Evolutionary conservation across 345 rosid genomes (phyloP), one percentile per base, ranked within the genome.

Genomic region (Murraya koenigii): DNA sequence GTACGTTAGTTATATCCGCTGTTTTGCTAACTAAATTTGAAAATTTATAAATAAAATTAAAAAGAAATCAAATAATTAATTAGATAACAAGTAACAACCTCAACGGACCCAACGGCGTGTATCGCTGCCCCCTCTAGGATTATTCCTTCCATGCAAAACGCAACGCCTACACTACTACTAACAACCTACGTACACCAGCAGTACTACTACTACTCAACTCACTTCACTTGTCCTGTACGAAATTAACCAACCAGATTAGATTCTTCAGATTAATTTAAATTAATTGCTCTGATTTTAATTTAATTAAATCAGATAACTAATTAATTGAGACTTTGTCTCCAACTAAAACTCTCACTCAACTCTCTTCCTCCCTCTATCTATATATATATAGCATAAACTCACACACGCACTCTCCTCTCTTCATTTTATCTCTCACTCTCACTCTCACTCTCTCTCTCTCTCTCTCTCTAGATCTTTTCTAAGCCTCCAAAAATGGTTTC

Each of bases 401-500:
- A 14, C 33, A 2, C 33, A 5, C 55, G 9, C 32, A 19, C 33
- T 25, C 33, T 70, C 41, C n/a, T 44, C 17, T 44, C 49, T 44
- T 44, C 17, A 11, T 44, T 44, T 10, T 3, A 13, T 20, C 9
- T 19, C 2, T 3, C 22, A 14, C 30, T 33, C 14, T n/a, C 30
- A 1, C 32, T 5, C 55, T n/a, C 52, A 19, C 22, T 23, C 32
- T 70, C 61, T n/a, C 30, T 33, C 14, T n/a, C 30, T 0, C 32
- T 5, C 55, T n/a, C 52, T 33, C 22, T 23, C 32, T 70, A 39
- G 30, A 44, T 44, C 49, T 44, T 44, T 17, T 44, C 10, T 44
- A 3, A 44, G 19, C 56, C 56, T 52, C 56, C 47, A 17, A 32
- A 63, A 23, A 76, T 76, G 79, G 71, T 76, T n/a, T 66, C 52